Base-by-base conservation (phyloP, 2,329 filamentous ascomycete genomes). In the Emergomyces pasteurianus region DNA sequence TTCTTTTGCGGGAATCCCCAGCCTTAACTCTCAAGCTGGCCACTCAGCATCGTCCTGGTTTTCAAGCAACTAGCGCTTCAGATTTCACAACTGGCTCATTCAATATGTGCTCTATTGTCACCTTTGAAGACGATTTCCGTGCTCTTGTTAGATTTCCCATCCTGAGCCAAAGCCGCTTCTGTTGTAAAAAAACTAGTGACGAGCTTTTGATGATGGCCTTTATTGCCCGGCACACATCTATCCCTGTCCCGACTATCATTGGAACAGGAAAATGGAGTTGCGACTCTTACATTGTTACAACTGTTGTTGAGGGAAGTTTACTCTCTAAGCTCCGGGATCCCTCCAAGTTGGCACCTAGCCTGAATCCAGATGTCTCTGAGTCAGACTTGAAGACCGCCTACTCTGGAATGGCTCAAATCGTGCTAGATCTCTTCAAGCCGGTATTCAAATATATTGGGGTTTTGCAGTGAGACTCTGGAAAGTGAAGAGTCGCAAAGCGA, bases 21-120 rank as follows among this genome's bases (percentile, higher is more conserved):
- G 61, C 46, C 34, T 61, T 63, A 34, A 59, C 61, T 46, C 54
- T 63, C 34, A 59, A 38, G 58, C 61, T 63, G 52, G 61, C 61
- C 52, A 55, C 23, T 14, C 16, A 59, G 49, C 59, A 57, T 58
- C 59, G 47, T 40, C 55, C 5, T 31, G 61, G 59, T 52, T 36
- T 38, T 53, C 58, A 16, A 38, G 28, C 58, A 59, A 59, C 21
- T 26, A 34, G 18, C 55, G 46, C 60, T 46, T 56, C 56, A 57
- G 49, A 54, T 56, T 46, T 56, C 40, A 63, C 47, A 28, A 63
- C 58, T 60, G 64, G 66, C 14, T 52, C 66, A 58, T 67, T 60
- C 56, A 67, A 67, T 61, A 63, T 66, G 42, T 67, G 66, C 60
- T 65, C 60, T 59, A 63, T 56, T 43, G 65, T 67, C 61, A 60